Evolutionary conservation across 2,329 filamentous ascomycete genomes (phyloP).

Genomic region (Tolypocladium ophioglossoides): DNA sequence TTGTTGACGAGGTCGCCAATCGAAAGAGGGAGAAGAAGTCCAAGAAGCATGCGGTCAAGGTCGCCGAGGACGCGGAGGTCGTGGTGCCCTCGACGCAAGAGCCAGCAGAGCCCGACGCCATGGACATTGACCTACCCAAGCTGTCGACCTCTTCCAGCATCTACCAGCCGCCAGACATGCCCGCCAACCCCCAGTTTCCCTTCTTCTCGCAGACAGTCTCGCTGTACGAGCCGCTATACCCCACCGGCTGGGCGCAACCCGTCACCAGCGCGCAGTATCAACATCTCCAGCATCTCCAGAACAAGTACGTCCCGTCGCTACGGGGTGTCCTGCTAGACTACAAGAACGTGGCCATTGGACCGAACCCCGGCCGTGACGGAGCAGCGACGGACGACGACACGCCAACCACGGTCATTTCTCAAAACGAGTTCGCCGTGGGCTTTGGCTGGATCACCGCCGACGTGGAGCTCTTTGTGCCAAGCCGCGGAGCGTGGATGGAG

Average conservation of each 20-base stretch:
- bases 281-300: conserved; percentile 63
- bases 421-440: conserved; percentile 76
- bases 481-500: conserved; percentile 62
- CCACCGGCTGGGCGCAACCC: conserved; percentile 57
- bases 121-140: conserved; percentile 27
- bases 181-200: conserved; percentile 44
- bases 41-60: conserved; percentile 19
- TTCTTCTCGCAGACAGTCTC: conserved; percentile 74
- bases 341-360: conserved; percentile 55
- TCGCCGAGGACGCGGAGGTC: conserved; percentile 12
- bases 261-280: conserved; percentile 62
- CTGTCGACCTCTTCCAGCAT: conserved; percentile 17
- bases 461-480: conserved; percentile 72
- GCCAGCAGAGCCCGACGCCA: conserved; percentile 19
- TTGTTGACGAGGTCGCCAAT: conserved; percentile 12
- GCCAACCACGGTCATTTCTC: conserved; percentile 35
- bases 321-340: conserved; percentile 68
- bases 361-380: conserved; percentile 39
- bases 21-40: conserved; percentile 19
- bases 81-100: conserved; percentile 4
- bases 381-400: conserved; percentile 38
- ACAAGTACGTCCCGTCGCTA: conserved; percentile 65
- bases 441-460: conserved; percentile 86
- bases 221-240: conserved; percentile 67
- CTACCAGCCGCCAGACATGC: conserved; percentile 27